These are phyloP conservation scores for Crithidia bombi DNA, from an alignment of 208 protist genomes.

Conservation along the genomic window DNA sequence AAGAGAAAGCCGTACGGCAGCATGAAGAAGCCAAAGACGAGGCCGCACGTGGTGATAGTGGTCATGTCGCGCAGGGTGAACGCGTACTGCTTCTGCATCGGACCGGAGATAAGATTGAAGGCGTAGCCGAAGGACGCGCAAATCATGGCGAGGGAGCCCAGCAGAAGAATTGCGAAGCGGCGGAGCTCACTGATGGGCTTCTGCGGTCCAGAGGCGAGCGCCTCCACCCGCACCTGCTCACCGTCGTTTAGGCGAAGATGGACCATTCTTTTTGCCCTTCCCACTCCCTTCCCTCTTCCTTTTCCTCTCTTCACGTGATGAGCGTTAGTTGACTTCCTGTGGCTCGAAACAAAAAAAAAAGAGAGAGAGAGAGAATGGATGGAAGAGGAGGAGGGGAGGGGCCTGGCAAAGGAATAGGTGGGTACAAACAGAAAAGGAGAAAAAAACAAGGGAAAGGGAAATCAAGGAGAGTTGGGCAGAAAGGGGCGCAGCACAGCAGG, in stretches of 20 bases:
- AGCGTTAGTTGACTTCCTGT: no score
- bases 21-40: constrained; percentile 39
- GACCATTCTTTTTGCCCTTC: neutral
- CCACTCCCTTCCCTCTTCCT: neutral
- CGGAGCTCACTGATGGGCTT: constrained; percentile 39
- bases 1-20: constrained; percentile 56
- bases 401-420: no score
- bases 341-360: constrained; percentile 17
- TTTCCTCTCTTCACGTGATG: neutral
- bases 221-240: constrained; percentile 32
- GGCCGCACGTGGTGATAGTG: constrained; percentile 50
- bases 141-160: constrained; percentile 47
- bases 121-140: constrained; percentile 47
- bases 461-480: no score
- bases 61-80: constrained; percentile 58
- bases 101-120: constrained; percentile 51
- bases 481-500: no score
- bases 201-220: constrained; percentile 26
- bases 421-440: no score
- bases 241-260: constrained; percentile 27
- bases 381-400: no score
- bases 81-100: constrained; percentile 43
- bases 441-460: no score
- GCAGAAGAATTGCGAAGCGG: constrained; percentile 41
- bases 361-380: no score